Conservation (phyloP, 1,284 basidiomycete genomes). For the Malassezia slooffiae region DNA sequence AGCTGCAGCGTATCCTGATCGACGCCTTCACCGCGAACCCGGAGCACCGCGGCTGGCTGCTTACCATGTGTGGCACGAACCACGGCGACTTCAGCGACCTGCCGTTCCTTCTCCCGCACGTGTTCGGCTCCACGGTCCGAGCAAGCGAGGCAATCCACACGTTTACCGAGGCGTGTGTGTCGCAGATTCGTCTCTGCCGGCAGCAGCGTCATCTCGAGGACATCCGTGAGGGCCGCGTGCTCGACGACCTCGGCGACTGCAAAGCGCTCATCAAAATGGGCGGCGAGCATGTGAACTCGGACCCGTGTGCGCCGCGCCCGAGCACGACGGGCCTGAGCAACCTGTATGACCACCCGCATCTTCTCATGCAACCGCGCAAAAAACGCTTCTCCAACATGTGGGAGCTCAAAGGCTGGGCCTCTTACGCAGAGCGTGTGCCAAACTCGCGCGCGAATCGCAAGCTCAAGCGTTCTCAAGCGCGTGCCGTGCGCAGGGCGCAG, state of each 20-base stretch:
- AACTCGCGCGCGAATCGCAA: conserved; percentile 2
- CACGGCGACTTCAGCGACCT: conserved; percentile 35
- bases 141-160: conserved; percentile 22
- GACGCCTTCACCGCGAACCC: conserved; percentile 18
- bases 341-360: too few relatives aligned
- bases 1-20: conserved; percentile 20
- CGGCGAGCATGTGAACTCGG: background rate
- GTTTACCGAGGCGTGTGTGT: conserved; percentile 19
- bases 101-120: conserved; percentile 27
- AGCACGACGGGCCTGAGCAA: too few relatives aligned
- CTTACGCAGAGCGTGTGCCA: conserved; percentile 6
- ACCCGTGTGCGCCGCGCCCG: background rate
- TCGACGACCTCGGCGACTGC: background rate
- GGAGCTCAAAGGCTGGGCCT: conserved; percentile 12
- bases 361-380: background rate
- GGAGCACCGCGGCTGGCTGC: conserved; percentile 26
- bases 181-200: conserved; percentile 23
- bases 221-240: background rate
- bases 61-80: conserved; percentile 31
- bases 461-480: background rate
- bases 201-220: conserved; percentile 9
- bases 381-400: conserved; percentile 9
- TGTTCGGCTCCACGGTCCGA: conserved; percentile 31
- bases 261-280: background rate
- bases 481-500: background rate